Evolutionary conservation across 805 yeast genomes (phyloP).

Genomic region (Saturnispora diversa): DNA sequence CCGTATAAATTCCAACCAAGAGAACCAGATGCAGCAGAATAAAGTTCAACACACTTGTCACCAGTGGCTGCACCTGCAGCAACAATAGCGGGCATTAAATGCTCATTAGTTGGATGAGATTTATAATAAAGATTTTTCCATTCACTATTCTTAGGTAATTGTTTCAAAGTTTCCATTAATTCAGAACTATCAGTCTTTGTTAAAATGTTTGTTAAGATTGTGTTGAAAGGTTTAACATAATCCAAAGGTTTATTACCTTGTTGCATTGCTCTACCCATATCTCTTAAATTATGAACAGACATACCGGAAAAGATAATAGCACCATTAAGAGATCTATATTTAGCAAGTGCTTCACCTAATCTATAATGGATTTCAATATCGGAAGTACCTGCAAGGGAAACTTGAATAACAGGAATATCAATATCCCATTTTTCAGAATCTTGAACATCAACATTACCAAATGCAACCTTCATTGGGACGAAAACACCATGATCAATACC

Average conservation of each 20-base stretch:
- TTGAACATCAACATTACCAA: constrained; percentile 33
- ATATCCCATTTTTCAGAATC: constrained; percentile 36
- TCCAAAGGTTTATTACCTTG: constrained; percentile 27
- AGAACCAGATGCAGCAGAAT: constrained; percentile 36
- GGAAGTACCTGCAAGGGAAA: constrained; percentile 37
- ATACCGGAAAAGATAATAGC: constrained; percentile 62
- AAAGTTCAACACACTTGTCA: constrained; percentile 38
- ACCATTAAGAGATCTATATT: constrained; percentile 45
- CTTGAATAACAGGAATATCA: constrained; percentile 43
- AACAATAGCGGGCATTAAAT: constrained; percentile 59
- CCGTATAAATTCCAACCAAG: constrained; percentile 68
- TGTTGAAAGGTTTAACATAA: constrained; percentile 48
- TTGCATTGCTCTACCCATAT: constrained; percentile 31
- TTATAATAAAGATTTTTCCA: constrained; percentile 28
- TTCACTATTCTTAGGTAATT: constrained; percentile 23
- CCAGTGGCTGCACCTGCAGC: constrained; percentile 48
- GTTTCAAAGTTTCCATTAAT: constrained; percentile 32
- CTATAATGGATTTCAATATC: constrained; percentile 39
- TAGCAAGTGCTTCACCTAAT: constrained; percentile 48
- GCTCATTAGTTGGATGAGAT: constrained; percentile 76
- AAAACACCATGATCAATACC: constrained; percentile 81
- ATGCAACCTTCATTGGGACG: constrained; percentile 73
- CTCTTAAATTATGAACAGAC: constrained; percentile 70
- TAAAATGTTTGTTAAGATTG: constrained; percentile 36
- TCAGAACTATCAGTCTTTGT: constrained; percentile 22